Evolutionary conservation across 345 rosid genomes (phyloP).

Genomic region (Capsella bursapastoris): DNA sequence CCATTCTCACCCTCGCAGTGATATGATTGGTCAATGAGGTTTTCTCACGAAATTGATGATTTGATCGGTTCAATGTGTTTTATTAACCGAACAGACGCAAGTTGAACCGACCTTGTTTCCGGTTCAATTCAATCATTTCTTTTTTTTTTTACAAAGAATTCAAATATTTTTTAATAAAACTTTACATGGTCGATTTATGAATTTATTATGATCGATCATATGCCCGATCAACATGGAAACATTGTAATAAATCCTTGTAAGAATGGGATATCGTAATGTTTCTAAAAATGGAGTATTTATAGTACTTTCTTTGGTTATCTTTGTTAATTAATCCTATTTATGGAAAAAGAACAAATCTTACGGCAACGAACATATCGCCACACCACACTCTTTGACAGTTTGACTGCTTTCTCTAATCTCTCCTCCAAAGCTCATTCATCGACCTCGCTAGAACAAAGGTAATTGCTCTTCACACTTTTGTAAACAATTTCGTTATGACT

Average conservation of each 20-base stretch:
- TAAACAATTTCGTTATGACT: not conserved
- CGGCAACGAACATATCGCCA: not conserved
- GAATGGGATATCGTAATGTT: not conserved
- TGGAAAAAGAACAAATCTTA: not conserved
- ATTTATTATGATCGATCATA: too few relatives aligned
- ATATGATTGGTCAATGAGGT: constrained; percentile 5
- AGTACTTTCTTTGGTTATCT: not conserved
- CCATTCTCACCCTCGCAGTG: constrained; percentile 41
- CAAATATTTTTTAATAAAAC: too few relatives aligned
- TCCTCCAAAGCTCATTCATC: not conserved
- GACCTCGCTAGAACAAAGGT: not conserved
- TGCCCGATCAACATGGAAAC: too few relatives aligned
- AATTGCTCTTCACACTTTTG: not conserved
- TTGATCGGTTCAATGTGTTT: constrained; percentile 4
- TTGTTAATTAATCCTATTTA: not conserved
- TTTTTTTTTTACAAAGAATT: not conserved
- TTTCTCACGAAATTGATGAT: not conserved
- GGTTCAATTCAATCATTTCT: not conserved
- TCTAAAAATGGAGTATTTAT: not conserved
- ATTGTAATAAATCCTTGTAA: too few relatives aligned
- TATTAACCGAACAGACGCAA: constrained; percentile 1
- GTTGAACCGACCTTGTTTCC: constrained; percentile 15
- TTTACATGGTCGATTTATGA: not conserved
- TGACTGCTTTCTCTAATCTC: not conserved
- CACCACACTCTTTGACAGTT: not conserved